Evolutionary conservation across 129 eudicot genomes (phyloP), one percentile per base, ranked within the genome.

Genomic region (Saposhnikovia divaricata): DNA sequence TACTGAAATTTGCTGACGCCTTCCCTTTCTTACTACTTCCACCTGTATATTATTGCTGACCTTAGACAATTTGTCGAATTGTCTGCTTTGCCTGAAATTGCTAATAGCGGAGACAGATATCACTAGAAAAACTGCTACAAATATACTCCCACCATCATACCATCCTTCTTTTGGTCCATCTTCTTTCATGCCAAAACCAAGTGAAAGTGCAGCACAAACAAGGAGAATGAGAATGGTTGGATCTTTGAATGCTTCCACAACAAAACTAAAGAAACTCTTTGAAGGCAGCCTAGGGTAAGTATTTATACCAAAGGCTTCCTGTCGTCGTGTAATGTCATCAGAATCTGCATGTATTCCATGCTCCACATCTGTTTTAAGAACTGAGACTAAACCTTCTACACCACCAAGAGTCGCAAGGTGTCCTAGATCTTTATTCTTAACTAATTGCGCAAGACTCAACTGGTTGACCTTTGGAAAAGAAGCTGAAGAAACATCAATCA

Each of bases 111-210:
- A 82, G 37, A 88, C 88, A 59, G 85, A 80, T 4, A 88, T 85
- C 34, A 85, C 88, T 16, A 85, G 87, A 23, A 85, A 81, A 3
- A 88, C 91, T 0, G 91, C 91, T 9, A 88, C 83, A 31, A 85
- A 82, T 74, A 88, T 88, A 80, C 91, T 88, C 4, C 91, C 91
- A 8, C 91, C 91, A 16, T 85, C 88, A 19, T 88, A 88, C 91
- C 88, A 88, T 21, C 91, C 91, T 81, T 88, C 91, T 72, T 83
- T 82, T 8, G 83, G 83, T 13, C 88, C 90, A 70, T 87, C 47
- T 40, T 84, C 84, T 70, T 85, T 88, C 74, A 88, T 88, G 10
- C 91, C 87, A 40, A 88, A 88, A 21, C 86, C 91, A 37, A 88
- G 87, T 4, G 89, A 88, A 12, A 88, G 87, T 14, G 85, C 82